Evolutionary conservation across 164 flowering plant genomes (phyloP), one percentile per base, ranked within the genome.

Genomic region (Warburgia ugandensis): DNA sequence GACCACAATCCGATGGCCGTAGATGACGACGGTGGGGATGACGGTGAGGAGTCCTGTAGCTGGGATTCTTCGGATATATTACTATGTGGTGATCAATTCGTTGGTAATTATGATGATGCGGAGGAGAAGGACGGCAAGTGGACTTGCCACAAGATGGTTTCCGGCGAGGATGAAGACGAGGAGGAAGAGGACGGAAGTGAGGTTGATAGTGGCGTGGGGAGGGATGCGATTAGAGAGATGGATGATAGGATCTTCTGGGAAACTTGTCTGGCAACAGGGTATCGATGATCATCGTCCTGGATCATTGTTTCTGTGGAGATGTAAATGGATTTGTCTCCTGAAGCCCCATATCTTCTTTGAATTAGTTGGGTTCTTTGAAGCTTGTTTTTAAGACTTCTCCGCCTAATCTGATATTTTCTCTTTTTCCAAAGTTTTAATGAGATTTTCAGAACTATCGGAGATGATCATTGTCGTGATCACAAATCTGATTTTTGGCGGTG

Each of bases 11-110:
- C 46, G 21, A 8, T 10, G 14, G 12, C 28, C 5, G 42, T 4
- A 4, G 31, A 2, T 1, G 32, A 28, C 5, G 32, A 31, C 14
- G 37, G 20, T 6, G 37, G 1, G 2, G 50, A 55, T 3, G 56
- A 62, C 1, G 66, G 50, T 9, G 66, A 60, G 3, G 56, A 42
- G 52, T 62, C 66, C 1, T 55, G 61, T 32, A 43, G 32, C 22
- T 22, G 26, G 5, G 66, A 54, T 10, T 35, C 51, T 7, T 14
- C 51, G 30, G 45, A 43, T 3, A 29, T 28, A 21, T 20, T 10
- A 8, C n/a, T n/a, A n/a, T n/a, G n/a, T n/a, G n/a, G n/a, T n/a
- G n/a, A 29, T 19, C 32, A 21, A n/a, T 12, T 44, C 17, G 50
- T 31, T 31, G 49, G 33, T 22, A 6, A 14, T 27, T 5, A 0